phyloP scores from a whole-genome alignment of 345 rosid species.

The Hibiscus mutabilis region DNA sequence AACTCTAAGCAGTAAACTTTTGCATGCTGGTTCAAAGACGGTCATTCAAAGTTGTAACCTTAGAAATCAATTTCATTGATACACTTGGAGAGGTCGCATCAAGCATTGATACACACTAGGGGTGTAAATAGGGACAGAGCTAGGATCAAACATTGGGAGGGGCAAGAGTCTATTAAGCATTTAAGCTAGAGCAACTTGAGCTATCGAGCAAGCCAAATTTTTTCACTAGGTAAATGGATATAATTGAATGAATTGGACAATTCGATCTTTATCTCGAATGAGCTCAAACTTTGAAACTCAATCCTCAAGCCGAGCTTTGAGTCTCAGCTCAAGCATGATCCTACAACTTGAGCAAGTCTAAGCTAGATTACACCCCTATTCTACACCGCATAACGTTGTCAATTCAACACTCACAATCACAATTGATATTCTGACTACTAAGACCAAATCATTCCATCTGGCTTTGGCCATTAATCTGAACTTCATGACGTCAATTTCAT shows the following conservation, averaged over 20 bases:
- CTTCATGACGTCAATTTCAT: neutral
- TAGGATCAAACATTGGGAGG: too few species aligned
- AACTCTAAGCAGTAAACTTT: neutral
- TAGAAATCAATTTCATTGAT: neutral
- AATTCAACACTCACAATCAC: neutral
- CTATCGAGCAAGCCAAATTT: neutral
- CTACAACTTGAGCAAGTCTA: neutral
- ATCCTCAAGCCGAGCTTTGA: neutral
- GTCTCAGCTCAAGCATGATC: neutral
- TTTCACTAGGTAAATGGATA: neutral
- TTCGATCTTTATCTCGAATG: neutral
- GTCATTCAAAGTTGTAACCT: neutral
- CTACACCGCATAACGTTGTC: neutral
- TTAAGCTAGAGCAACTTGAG: neutral
- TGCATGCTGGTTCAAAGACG: neutral
- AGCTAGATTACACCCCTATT: neutral
- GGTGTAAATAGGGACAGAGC: too few species aligned
- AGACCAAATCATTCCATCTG: neutral
- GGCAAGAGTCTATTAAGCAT: too few species aligned
- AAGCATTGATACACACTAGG: too few species aligned
- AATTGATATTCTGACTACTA: neutral
- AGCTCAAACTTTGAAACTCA: neutral
- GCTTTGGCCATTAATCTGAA: neutral
- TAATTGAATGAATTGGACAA: neutral
- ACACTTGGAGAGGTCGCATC: neutral